A percentile compares a stretch with the other conserved stretches of the same genome.
phyloP scores from a whole-genome alignment of 352 stramenopile species.

The Globisporangium cylindrosporum region DNA sequence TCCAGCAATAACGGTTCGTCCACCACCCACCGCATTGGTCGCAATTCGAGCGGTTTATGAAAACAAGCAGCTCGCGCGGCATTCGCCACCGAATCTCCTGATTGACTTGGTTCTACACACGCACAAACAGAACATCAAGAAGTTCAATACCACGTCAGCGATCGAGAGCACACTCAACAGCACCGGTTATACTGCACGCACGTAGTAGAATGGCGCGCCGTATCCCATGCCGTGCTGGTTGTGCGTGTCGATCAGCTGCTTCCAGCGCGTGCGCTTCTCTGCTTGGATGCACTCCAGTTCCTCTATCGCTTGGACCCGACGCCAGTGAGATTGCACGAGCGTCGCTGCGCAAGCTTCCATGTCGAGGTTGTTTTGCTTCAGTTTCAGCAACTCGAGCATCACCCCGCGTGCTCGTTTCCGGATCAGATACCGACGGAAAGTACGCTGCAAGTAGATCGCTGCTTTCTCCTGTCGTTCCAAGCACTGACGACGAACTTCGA shows the following conservation, averaged over 20 bases:
- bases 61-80: slow-evolving; percentile 83
- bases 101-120: slow-evolving; percentile 83
- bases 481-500: slow-evolving; percentile 32
- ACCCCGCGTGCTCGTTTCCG: slow-evolving; percentile 39
- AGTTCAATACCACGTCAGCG: slow-evolving; percentile 4
- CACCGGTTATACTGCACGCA: slow-evolving; percentile 21
- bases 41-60: slow-evolving; percentile 73
- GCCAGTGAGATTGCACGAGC: slow-evolving; percentile 69
- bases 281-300: slow-evolving; percentile 33
- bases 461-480: slow-evolving; percentile 31
- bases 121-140: slow-evolving; percentile 25
- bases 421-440: slow-evolving; percentile 41
- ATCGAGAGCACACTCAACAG: neutral
- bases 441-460: slow-evolving; percentile 42
- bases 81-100: slow-evolving; percentile 90
- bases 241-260: slow-evolving; percentile 87
- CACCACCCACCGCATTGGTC: slow-evolving; percentile 80
- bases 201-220: slow-evolving; percentile 91
- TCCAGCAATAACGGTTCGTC: neutral
- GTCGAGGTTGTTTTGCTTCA: slow-evolving; percentile 40
- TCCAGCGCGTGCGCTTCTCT: slow-evolving; percentile 79
- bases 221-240: slow-evolving; percentile 67
- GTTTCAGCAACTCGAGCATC: slow-evolving; percentile 42
- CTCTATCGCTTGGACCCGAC: slow-evolving; percentile 34
- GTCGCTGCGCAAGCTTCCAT: slow-evolving; percentile 72